Evolutionary conservation across 2,329 filamentous ascomycete genomes (phyloP), one percentile per base, ranked within the genome.

Genomic region (Colletotrichum musae): DNA sequence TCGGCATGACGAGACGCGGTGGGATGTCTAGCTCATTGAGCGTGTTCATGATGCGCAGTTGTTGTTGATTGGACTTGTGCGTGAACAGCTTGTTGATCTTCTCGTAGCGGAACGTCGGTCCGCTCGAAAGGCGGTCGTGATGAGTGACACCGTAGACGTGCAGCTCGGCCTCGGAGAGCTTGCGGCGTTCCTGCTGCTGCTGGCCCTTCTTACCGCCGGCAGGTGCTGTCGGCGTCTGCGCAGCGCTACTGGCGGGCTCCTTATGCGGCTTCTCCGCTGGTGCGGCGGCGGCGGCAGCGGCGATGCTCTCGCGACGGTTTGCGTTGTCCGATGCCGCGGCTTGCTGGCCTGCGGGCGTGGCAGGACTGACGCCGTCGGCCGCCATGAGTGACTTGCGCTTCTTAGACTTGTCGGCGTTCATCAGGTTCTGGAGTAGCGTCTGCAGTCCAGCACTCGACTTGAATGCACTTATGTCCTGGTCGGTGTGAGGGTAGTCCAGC

Each of bases 31-130:
- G 83, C 78, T 94, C 92, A 50, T 85, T 86, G 26, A 96, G 88
- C 5, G 91, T 90, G 63, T 92, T 91, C 15, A 86, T 89, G 72
- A 96, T 94, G 72, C 93, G 92, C 70, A 89, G 81, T 73, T 93
- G 93, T 77, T 95, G 93, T 70, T 92, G 89, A 62, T 91, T 89
- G 16, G 89, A 92, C 82, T 95, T 95, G 72, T 92, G 92, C 45
- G 91, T 90, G 64, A 94, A 92, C 26, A 94, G 88, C 79, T 94
- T 94, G 73, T 92, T 91, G 68, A 95, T 89, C 78, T 90, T 92
- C 74, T 95, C 93, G 32, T 94, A 94, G 13, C 95, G 93, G 86
- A 98, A 98, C 15, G 93, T 92, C 43, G 97, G 93, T 6, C 96
- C 95, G 9, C 92, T 92, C 2, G 92, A 91, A 47, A 98, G 87